Evolutionary conservation across 1,139 yeast genomes (phyloP), one percentile per base, ranked within the genome.

Genomic region (Blastobotrys proliferans): DNA sequence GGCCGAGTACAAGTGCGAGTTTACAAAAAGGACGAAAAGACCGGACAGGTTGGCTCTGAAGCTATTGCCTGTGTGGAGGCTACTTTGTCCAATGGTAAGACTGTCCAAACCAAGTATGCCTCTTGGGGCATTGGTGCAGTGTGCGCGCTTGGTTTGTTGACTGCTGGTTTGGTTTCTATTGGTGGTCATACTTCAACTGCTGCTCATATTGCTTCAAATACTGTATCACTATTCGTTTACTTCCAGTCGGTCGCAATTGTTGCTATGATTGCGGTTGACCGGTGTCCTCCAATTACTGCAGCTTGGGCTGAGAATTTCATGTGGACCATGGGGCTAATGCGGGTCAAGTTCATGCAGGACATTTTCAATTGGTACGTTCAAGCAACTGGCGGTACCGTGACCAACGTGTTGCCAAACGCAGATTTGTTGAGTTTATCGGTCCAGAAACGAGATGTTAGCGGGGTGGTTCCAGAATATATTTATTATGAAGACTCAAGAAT

Each of bases 251-350:
- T 92, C 55, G 97, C 97, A 24, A 83, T 92, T 51, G 83, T 94
- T 19, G 78, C 95, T 21, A 88, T 92, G 96, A 83, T 90, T 92
- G 97, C 95, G 39, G 97, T 92, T 30, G 77, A 88, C 17, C 73
- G 80, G 49, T 85, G 87, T 20, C 98, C 98, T 6, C 98, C 98
- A 4, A 87, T 92, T 52, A 97, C 97, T 8, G 92, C 96, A 1
- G 94, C 97, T 3, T 92, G 99, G 99, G 82, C 95, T 28, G 96
- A 92, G 64, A 92, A 92, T 68, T 92, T 92, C 70, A 81, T 81
- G 68, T 92, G 98, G 98, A 81, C 97, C 4, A 74, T 92, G 74
- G 98, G 98, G 44, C 80, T 92, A 51, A 86, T 94, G 55, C 73
- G 76, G 46, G 79, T 80, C 9, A 68, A 69, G n/a, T 87, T 90